phyloP scores from a whole-genome alignment of 306 rosid genomes.

The Hippophae gyantsensis region DNA sequence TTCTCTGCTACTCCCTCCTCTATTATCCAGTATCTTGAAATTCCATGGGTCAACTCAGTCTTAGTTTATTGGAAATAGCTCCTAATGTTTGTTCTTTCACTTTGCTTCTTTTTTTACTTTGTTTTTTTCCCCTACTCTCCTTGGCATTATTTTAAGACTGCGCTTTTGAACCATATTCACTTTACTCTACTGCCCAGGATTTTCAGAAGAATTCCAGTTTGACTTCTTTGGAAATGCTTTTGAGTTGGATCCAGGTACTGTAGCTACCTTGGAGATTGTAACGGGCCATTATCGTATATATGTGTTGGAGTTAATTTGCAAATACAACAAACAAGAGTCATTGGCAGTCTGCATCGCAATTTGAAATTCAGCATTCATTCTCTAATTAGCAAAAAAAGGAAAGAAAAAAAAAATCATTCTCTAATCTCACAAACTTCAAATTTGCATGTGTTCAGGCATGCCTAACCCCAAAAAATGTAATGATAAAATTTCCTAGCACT shows the following conservation, averaged over 20 bases:
- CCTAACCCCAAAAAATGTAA: too few species aligned
- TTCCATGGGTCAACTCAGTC: background rate
- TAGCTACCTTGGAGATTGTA: background rate
- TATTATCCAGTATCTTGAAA: background rate
- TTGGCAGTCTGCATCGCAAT: too few species aligned
- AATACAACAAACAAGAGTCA: background rate
- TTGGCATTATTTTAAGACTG: background rate
- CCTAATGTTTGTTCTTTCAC: background rate
- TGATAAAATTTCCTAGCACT: too few species aligned
- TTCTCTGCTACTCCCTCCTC: background rate
- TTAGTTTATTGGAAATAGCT: background rate
- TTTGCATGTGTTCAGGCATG: too few species aligned
- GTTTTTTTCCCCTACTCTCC: background rate
- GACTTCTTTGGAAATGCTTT: slow-evolving; percentile 58
- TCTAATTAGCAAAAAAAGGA: too few species aligned
- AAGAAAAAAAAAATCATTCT: too few species aligned
- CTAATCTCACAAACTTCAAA: too few species aligned
- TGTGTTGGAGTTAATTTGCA: background rate
- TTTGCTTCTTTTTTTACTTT: background rate
- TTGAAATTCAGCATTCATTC: too few species aligned
- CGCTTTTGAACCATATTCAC: slow-evolving; percentile 2
- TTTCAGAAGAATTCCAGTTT: slow-evolving; percentile 25
- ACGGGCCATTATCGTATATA: slow-evolving; percentile 6
- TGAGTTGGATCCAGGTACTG: slow-evolving; percentile 82
- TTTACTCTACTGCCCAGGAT: slow-evolving; percentile 39